Evolutionary conservation across 2,329 filamentous ascomycete genomes (phyloP), one percentile per base, ranked within the genome.

Genomic region (Talaromyces sp.): DNA sequence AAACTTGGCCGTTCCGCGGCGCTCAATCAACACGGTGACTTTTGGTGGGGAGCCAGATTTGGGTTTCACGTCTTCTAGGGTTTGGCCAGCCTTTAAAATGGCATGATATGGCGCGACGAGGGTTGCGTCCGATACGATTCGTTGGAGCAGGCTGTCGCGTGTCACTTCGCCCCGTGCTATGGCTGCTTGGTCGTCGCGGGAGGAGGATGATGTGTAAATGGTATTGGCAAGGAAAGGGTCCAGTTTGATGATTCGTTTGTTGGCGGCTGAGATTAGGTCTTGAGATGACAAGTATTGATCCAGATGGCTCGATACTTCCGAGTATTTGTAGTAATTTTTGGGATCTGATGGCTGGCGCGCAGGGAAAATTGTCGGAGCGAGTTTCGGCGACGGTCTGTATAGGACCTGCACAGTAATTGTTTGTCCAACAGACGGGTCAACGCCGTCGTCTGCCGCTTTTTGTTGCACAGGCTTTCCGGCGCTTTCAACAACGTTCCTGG

Each of bases 1-100:
- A 2, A 82, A 85, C 72, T 89, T 89, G 60, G 85, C 85, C 8
- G 86, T 85, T 21, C 81, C 83, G n/a, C 86, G 81, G 19, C 83
- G 86, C 68, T 89, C 86, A 9, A 89, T 74, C 0, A 78, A 79
- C 55, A 89, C 80, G 17, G 78, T 78, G 29, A 86, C 78, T 64
- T 86, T 87, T 0, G 87, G 86, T 6, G 84, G 76, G 0, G 80
- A 70, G 0, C 87, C 87, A 1, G 84, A 77, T 68, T 84, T 87
- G 0, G 85, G 82, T 68, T 88, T 89, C n/a, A 79, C 73, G 54
- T 77, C 74, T 12, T 72, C 63, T 1, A 61, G 9, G 0, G 72
- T 72, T 64, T 78, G 74, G 14, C 71, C 68, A 3, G 72, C 65
- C 60, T 73, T 74, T 3, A 87, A 73, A 52, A 88, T 84, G 50